Percentiles rank a stretch among this genome's conserved stretches.
Evolutionary conservation across 805 yeast genomes (phyloP).

Genomic region (Ogataea ganodermae): DNA sequence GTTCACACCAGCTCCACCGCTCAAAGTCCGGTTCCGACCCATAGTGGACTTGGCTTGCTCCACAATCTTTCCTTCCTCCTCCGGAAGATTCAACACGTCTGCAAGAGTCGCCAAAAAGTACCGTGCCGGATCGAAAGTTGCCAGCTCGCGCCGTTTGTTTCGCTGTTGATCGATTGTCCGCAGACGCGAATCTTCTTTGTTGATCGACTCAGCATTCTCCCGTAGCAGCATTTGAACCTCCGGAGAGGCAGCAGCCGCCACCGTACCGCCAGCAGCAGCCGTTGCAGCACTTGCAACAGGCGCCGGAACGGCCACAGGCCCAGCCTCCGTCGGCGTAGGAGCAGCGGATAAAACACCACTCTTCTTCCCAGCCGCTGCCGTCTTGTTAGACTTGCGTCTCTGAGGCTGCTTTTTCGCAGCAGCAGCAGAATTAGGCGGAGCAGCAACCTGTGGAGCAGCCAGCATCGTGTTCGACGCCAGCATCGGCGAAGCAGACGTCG

Average conservation of each 20-base stretch:
- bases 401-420: constrained; percentile 25
- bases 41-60: constrained; percentile 22
- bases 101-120: constrained; percentile 54
- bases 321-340: constrained; percentile 13
- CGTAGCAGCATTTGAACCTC: constrained; percentile 34
- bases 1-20: constrained; percentile 13
- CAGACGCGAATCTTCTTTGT: constrained; percentile 31
- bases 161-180: constrained; percentile 42
- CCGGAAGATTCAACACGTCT: constrained; percentile 49
- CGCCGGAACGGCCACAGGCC: constrained; percentile 11
- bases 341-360: constrained; percentile 1
- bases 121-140: constrained; percentile 45
- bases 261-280: not conserved
- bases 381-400: constrained; percentile 25
- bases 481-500: constrained; percentile 13
- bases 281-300: constrained; percentile 11
- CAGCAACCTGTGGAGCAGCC: constrained; percentile 16
- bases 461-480: constrained; percentile 9
- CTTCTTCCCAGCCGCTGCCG: constrained; percentile 15
- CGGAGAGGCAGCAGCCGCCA: constrained; percentile 24
- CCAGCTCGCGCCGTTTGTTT: constrained; percentile 48
- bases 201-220: constrained; percentile 33
- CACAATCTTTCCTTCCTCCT: constrained; percentile 35
- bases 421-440: constrained; percentile 16
- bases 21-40: constrained; percentile 17